These are phyloP conservation scores for Thelonectria olida DNA, from an alignment of 2,329 filamentous ascomycete species.

Conservation along the genomic window DNA sequence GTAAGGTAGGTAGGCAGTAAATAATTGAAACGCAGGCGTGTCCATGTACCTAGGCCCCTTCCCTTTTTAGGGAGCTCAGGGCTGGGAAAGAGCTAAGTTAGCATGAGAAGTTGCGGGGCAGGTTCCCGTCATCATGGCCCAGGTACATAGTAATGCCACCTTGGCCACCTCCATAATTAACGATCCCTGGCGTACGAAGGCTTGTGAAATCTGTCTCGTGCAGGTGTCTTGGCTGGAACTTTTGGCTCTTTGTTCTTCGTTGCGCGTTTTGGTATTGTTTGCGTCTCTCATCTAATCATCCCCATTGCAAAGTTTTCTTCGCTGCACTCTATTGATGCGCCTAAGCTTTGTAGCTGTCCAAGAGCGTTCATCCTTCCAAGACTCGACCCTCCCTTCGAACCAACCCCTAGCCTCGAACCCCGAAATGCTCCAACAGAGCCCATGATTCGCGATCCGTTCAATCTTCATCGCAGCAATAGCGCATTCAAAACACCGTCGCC, in stretches of 20 bases:
- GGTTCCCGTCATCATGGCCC: conserved; percentile 6
- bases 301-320: neutral
- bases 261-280: neutral
- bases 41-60: neutral
- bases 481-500: conserved; percentile 60
- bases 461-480: conserved; percentile 51
- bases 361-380: neutral
- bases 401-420: neutral
- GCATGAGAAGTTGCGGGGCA: conserved; percentile 1
- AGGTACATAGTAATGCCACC: neutral
- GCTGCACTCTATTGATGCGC: neutral
- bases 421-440: conserved; percentile 43
- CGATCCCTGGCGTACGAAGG: neutral
- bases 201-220: conserved; percentile 27
- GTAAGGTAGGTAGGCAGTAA: no score
- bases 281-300: neutral
- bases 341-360: neutral
- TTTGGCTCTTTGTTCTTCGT: conserved; percentile 1
- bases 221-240: conserved; percentile 1
- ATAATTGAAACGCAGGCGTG: no score
- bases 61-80: conserved; percentile 4
- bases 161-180: conserved; percentile 1
- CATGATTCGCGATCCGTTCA: conserved; percentile 58
- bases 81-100: neutral
- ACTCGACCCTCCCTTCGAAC: neutral